Conservation (phyloP, 306 rosid genomes). For the Amphicarpaea edgeworthii region DNA sequence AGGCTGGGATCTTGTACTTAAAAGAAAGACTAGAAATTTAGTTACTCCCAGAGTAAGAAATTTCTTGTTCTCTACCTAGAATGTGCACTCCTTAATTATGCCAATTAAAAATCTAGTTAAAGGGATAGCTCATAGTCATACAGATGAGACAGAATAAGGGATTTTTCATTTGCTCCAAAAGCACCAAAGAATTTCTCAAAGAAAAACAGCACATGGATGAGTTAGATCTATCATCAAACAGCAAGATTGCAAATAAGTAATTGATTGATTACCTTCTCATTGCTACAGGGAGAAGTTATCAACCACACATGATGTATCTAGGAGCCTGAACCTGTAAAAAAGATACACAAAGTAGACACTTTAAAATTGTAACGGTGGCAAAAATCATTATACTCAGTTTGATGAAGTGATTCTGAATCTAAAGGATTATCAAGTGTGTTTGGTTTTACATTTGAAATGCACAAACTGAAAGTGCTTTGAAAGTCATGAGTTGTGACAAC, state of each 20-base stretch:
- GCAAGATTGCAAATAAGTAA: not conserved
- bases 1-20: slow-evolving; percentile 1
- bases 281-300: slow-evolving; percentile 2
- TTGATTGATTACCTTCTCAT: not conserved
- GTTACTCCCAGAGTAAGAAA: not conserved
- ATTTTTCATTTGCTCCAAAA: not conserved
- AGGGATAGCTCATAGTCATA: not conserved
- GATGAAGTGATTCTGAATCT: slow-evolving; percentile 3
- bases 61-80: not conserved
- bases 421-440: not conserved
- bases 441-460: no score
- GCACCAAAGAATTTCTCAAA: not conserved
- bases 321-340: not conserved
- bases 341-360: not conserved
- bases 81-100: no score
- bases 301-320: not conserved
- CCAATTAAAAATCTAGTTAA: not conserved
- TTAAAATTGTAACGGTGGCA: not conserved
- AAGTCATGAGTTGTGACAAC: no score
- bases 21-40: not conserved
- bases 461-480: no score
- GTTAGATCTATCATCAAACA: not conserved
- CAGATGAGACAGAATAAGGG: not conserved
- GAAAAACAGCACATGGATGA: not conserved
- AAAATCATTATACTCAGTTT: not conserved